Evolutionary conservation across 1,284 basidiomycete species (phyloP), one percentile per base, ranked within the genome.

Genomic region (Naganishia albida): DNA sequence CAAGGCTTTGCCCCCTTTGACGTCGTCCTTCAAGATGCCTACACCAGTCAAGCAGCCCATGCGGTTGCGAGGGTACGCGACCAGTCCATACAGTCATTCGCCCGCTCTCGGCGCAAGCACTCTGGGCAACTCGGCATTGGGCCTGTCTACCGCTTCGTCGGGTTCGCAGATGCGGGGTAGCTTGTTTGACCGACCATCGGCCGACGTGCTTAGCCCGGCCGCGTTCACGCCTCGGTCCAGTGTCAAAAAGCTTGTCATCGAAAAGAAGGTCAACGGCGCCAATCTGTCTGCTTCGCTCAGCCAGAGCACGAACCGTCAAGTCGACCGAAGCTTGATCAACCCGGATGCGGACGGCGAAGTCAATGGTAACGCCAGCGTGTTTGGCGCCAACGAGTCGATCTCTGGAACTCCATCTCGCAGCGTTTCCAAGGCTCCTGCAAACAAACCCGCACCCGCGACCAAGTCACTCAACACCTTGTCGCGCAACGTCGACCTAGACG

Each of bases 171-270:
- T 68, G 18, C 59, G 64, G 18, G 52, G 64, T 13, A 67, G 78
- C 57, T 70, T 77, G 44, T 77, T 79, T 73, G 80, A 80, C 66
- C 82, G 88, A 80, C 72, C 85, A 44, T 81, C 86, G 28, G 90
- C 85, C 63, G 78, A 81, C 12, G 75, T 78, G 0, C 74, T 82
- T 10, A 78, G 77, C 18, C 81, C 82, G 20, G 81, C 83, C 69
- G 89, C 81, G 79, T 93, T 74, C 81, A 87, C 72, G 82, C 88
- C 71, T 25, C 84, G 89, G 44, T 86, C 88, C 65, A 96, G 91
- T 75, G 91, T 97, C 68, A 99, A 98, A 83, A 95, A 96, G 77
- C 85, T 99, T 62, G 88, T 94, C 44, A 80, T 98, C 64, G 89
- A 93, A 74, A 90, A 88, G 76, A 79, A 76, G 64, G 56, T 71